phyloP scores from a whole-genome alignment of 2,329 filamentous ascomycete species.

The Ophiostoma himal-ulmi region DNA sequence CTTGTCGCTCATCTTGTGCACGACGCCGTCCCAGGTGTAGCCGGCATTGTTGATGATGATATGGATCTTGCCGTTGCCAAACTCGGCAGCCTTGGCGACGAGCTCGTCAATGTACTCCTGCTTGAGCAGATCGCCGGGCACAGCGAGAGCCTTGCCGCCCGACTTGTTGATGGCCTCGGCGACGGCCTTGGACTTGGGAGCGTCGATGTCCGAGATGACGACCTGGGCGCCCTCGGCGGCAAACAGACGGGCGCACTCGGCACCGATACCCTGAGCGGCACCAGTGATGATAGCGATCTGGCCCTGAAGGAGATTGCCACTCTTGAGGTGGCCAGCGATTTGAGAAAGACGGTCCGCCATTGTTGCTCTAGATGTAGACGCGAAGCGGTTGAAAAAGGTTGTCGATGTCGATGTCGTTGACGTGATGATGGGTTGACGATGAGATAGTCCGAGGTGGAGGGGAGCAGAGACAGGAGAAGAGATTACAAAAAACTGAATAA shows the following conservation, averaged over 20 bases:
- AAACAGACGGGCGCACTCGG: conserved; percentile 74
- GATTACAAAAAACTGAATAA: background rate
- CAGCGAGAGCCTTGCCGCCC: conserved; percentile 63
- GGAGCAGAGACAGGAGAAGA: background rate
- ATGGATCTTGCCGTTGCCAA: conserved; percentile 82
- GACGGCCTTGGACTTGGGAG: conserved; percentile 61
- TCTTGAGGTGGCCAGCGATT: conserved; percentile 74
- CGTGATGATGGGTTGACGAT: background rate
- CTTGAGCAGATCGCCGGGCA: conserved; percentile 71
- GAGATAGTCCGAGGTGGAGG: background rate
- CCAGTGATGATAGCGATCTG: conserved; percentile 87
- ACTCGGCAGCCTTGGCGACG: conserved; percentile 69
- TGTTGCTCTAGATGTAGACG: conserved; percentile 10
- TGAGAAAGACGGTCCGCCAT: conserved; percentile 61
- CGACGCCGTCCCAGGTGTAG: conserved; percentile 88
- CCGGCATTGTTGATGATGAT: conserved; percentile 89
- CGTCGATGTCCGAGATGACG: conserved; percentile 77
- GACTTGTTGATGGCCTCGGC: conserved; percentile 61
- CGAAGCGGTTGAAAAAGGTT: background rate
- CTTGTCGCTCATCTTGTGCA: conserved; percentile 87
- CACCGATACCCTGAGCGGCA: conserved; percentile 80
- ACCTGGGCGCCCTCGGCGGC: conserved; percentile 85
- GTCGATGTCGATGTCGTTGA: background rate
- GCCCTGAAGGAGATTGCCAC: conserved; percentile 67
- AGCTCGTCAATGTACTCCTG: conserved; percentile 63